These are phyloP conservation scores for Beauveria sp. DNA, from an alignment of 2,329 filamentous ascomycete species.

Conservation along the genomic window DNA sequence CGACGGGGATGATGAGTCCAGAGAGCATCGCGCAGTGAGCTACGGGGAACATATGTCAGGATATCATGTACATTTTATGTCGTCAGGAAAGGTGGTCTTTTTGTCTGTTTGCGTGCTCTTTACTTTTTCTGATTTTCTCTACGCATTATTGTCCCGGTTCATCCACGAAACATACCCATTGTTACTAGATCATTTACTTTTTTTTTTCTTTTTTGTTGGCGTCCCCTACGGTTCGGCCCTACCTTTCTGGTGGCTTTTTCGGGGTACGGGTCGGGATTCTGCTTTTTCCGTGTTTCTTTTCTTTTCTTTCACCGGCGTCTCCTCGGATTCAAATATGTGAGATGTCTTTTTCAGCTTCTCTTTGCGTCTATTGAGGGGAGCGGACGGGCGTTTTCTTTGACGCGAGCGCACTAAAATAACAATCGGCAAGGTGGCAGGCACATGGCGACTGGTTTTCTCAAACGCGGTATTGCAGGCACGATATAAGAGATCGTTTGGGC, in stretches of 20 bases:
- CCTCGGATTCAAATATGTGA: no score
- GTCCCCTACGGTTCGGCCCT: not conserved
- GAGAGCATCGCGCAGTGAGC: slow-evolving; percentile 56
- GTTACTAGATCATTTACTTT: not conserved
- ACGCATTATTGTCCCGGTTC: not conserved
- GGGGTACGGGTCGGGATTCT: not conserved
- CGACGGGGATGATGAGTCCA: slow-evolving; percentile 75
- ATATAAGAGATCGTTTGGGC: no score
- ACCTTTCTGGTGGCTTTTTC: not conserved
- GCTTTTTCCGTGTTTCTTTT: not conserved
- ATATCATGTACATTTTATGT: slow-evolving; percentile 3
- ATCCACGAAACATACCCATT: slow-evolving; percentile 4
- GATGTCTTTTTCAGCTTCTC: no score
- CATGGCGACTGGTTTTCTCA: no score
- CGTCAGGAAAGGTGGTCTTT: not conserved
- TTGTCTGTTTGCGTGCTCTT: not conserved
- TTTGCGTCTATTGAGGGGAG: not conserved
- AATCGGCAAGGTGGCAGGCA: no score
- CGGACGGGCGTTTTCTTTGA: not conserved
- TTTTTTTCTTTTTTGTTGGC: not conserved
- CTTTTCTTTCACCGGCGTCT: not conserved
- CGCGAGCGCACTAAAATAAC: not conserved
- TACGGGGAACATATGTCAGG: not conserved
- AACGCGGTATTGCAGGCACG: no score
- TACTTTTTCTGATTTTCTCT: not conserved